Conservation (phyloP, 306 rosid species). For the Cucumis melo region DNA sequence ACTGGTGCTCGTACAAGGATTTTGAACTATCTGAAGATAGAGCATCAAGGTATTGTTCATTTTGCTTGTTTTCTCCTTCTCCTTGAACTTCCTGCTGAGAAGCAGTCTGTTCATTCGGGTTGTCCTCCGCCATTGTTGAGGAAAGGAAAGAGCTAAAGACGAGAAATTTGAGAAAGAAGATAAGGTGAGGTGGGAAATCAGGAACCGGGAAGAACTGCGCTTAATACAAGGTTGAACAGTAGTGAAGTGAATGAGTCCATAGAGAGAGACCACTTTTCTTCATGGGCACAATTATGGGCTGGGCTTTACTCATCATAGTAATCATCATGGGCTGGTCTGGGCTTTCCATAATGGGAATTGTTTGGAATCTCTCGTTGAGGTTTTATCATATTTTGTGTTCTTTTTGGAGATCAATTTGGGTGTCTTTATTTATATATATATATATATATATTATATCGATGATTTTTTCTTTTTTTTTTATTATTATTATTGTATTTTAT, state of each 20-base stretch:
- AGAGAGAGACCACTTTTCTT: not conserved
- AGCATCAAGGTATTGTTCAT: not conserved
- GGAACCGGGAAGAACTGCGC: not conserved
- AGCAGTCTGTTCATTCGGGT: not conserved
- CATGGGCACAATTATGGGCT: not conserved
- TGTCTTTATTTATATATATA: too few species aligned
- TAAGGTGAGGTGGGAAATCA: slow-evolving; percentile 4
- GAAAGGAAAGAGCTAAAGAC: not conserved
- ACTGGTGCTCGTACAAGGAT: not conserved
- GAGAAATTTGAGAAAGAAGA: not conserved
- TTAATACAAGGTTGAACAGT: not conserved
- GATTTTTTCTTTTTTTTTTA: too few species aligned
- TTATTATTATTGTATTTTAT: too few species aligned
- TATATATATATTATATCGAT: too few species aligned
- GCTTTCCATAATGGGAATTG: too few species aligned
- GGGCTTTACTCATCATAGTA: too few species aligned
- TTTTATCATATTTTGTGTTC: too few species aligned
- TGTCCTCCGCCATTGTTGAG: slow-evolving; percentile 9
- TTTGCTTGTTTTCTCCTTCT: not conserved
- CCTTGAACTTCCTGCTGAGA: not conserved
- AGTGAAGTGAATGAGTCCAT: not conserved
- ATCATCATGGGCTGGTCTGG: too few species aligned
- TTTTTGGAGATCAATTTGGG: too few species aligned
- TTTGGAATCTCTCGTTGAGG: too few species aligned
- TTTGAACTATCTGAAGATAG: slow-evolving; percentile 6